These are phyloP conservation scores for Exophiala xenobiotica DNA, from an alignment of 2,329 filamentous ascomycete genomes.

Conservation along the genomic window DNA sequence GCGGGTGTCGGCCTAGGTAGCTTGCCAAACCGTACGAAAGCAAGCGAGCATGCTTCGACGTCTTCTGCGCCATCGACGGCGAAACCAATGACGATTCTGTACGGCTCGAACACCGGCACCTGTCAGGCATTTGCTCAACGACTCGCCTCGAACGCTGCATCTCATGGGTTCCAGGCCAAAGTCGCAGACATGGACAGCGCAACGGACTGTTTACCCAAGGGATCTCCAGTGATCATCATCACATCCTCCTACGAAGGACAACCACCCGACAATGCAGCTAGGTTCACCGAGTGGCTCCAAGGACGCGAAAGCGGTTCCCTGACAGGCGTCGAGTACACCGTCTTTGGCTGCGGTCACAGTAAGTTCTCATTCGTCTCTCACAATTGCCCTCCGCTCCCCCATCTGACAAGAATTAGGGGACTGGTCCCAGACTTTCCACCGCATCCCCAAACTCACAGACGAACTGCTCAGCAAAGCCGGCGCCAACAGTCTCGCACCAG, in stretches of 20 bases:
- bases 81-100: slow-evolving; percentile 60
- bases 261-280: slow-evolving; percentile 67
- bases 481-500: slow-evolving; percentile 48
- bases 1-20: not conserved
- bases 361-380: not conserved
- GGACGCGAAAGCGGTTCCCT: slow-evolving; percentile 52
- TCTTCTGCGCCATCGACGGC: not conserved
- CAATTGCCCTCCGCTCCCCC: slow-evolving; percentile 1
- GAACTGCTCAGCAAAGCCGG: slow-evolving; percentile 51
- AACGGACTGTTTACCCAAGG: slow-evolving; percentile 58
- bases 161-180: slow-evolving; percentile 51
- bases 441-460: slow-evolving; percentile 63
- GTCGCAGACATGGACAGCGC: slow-evolving; percentile 62
- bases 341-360: slow-evolving; percentile 67
- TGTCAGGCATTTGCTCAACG: slow-evolving; percentile 68
- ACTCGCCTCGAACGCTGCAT: slow-evolving; percentile 44
- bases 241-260: slow-evolving; percentile 73
- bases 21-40: slow-evolving; percentile 16
- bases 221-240: slow-evolving; percentile 64
- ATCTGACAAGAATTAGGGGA: slow-evolving; percentile 31
- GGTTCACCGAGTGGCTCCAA: slow-evolving; percentile 69
- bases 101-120: slow-evolving; percentile 72
- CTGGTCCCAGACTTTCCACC: slow-evolving; percentile 62
- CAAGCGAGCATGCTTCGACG: slow-evolving; percentile 30
- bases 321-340: slow-evolving; percentile 60